These are phyloP conservation scores for Teratosphaeria viscida DNA, from an alignment of 2,329 filamentous ascomycete species.

Conservation along the genomic window DNA sequence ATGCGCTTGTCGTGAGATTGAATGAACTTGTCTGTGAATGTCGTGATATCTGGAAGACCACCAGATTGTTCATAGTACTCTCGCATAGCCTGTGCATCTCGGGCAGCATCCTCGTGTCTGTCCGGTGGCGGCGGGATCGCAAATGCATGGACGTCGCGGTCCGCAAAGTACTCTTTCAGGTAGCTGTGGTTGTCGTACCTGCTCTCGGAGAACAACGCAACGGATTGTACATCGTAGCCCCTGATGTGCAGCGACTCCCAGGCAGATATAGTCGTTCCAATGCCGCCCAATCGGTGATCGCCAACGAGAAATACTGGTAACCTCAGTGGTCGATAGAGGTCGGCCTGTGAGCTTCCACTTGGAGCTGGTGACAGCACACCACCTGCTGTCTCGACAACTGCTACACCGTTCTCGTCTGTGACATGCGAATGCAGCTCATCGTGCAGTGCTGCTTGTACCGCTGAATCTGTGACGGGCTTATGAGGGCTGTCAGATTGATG, in stretches of 20 bases:
- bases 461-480: constrained; percentile 17
- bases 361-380: constrained; percentile 72
- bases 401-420: constrained; percentile 39
- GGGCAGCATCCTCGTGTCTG: constrained; percentile 27
- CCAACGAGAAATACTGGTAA: constrained; percentile 64
- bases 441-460: constrained; percentile 32
- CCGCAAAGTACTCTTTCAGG: constrained; percentile 55
- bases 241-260: constrained; percentile 69
- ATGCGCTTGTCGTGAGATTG: constrained; percentile 47
- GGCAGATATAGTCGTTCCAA: constrained; percentile 68
- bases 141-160: constrained; percentile 47
- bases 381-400: constrained; percentile 71
- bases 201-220: constrained; percentile 58
- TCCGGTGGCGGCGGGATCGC: constrained; percentile 51
- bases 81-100: constrained; percentile 49
- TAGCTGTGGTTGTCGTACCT: constrained; percentile 60
- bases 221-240: constrained; percentile 63
- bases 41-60: constrained; percentile 28
- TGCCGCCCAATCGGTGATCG: constrained; percentile 66
- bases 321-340: constrained; percentile 65
- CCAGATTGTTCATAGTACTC: constrained; percentile 51
- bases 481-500: constrained; percentile 2
- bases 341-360: constrained; percentile 65
- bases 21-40: constrained; percentile 43
- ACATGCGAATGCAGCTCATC: constrained; percentile 35